Evolutionary conservation across 2,329 filamentous ascomycete genomes (phyloP), one percentile per base, ranked within the genome.

Genomic region (Xylariaceae sp.): DNA sequence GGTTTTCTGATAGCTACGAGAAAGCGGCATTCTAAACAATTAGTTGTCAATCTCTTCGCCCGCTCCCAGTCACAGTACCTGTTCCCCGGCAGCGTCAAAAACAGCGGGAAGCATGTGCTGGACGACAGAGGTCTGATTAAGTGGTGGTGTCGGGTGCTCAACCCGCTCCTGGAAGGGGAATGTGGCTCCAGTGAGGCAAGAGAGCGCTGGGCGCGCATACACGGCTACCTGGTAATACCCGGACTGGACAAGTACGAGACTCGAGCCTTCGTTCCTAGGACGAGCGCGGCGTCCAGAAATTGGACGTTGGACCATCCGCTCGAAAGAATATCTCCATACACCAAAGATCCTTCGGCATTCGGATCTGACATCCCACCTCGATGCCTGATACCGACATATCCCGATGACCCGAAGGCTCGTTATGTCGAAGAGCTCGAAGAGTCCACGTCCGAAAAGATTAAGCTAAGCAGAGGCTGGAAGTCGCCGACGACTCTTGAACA

Each of bases 71-170:
- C 82, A 32, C 92, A 96, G 53, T 98, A 98, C 49, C 72, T 98
- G 11, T 98, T 96, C 54, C 89, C 92, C 0, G 87, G 87, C 0
- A 96, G 90, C 51, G 77, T 88, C 24, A 80, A 94, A 39, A 90
- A 95, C 55, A 59, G 62, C 13, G 75, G 75, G 3, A 98, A 98
- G 55, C 92, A 98, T 63, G 82, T 98, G 0, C 66, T 96, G 7
- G 87, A 94, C 49, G 92, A 98, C 50, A 72, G 88, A 19, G 86
- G 84, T 0, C 65, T 98, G 32, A 85, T 98, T 14, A 86, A 81
- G 50, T 98, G 92, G 92, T 98, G 92, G 92, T 94, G 88, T 53
- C 80, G 77, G 12, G 84, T 90, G 9, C 63, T 95, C 10, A 82
- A 95, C 51, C 83, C 84, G 0, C 66, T 95, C 3, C 59, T 94